phyloP scores from a whole-genome alignment of 768 basidiomycete species.

The Pulveroboletus sp. region DNA sequence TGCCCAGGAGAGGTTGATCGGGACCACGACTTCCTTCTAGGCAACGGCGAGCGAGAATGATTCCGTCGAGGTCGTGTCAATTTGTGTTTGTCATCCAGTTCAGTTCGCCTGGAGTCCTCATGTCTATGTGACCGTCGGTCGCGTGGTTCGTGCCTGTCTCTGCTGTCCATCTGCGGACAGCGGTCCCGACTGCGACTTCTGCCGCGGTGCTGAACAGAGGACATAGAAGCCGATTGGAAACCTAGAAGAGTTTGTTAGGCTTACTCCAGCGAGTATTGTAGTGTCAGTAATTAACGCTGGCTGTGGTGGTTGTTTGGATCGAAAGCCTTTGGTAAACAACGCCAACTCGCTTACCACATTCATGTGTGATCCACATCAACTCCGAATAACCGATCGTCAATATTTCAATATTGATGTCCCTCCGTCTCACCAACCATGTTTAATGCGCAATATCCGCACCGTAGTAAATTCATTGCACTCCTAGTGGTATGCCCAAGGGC shows the following conservation, averaged over 20 bases:
- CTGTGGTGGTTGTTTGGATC: conserved; percentile 26
- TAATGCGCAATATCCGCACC: conserved; percentile 28
- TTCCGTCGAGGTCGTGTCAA: conserved; percentile 1
- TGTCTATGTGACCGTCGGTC: conserved; percentile 18
- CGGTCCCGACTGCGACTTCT: conserved; percentile 23
- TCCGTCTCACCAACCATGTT: conserved; percentile 7
- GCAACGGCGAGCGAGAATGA: conserved; percentile 24
- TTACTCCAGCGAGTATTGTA: neutral
- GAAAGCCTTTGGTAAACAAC: conserved; percentile 28
- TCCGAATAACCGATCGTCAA: conserved; percentile 22
- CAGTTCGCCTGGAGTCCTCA: conserved; percentile 12
- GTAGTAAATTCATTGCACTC: conserved; percentile 17
- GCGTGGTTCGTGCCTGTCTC: conserved; percentile 16
- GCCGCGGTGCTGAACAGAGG: conserved; percentile 20
- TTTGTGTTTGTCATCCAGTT: conserved; percentile 6
- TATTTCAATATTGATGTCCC: conserved; percentile 6
- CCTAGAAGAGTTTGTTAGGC: neutral
- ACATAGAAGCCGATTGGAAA: conserved; percentile 11
- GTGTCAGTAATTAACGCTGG: neutral
- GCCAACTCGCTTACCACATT: neutral
- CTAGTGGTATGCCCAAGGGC: conserved; percentile 2
- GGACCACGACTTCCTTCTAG: conserved; percentile 22
- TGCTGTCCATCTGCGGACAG: conserved; percentile 9
- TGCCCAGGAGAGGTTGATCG: conserved; percentile 25
- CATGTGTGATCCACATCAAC: conserved; percentile 14